Base-by-base conservation (phyloP, 768 basidiomycete genomes). In the Suillus subaureus region DNA sequence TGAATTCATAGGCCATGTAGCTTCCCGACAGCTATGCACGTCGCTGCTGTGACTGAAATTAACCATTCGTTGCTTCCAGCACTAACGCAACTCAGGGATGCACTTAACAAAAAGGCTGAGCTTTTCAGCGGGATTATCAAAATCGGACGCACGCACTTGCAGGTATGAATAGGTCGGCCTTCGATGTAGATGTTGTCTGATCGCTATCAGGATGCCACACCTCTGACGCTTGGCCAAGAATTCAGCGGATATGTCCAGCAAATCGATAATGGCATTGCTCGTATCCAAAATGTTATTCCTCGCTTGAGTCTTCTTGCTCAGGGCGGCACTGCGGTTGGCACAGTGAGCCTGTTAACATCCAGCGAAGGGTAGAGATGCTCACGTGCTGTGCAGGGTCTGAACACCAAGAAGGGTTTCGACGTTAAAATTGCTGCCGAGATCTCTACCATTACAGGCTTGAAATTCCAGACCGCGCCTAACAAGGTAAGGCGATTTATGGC, bases 1-100 rank as follows among this genome's bases (percentile, higher is more conserved):
- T 16, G 31, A 5, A 6, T 61, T 67, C 55, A 65, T 51, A 31
- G 49, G 3, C 26, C 49, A 57, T 28, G 16, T 71, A 97, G 96
- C 35, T 99, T 99, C 87, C 97, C 97, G 9, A 99, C 97, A 31
- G 97, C 91, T 15, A 99, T 99, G 97, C 97, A 99, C 78, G 88
- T 99, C 65, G 95, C 97, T 47, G 94, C 95, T 42, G 96, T 97
- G 43, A 89, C 87, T 31, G 97, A 99, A 78, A 87, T 99, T 70
- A 84, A 86, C 75, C 79, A 84, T 33, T 84, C 85, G 49, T 84
- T 99, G 57, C 78, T 99, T 65, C 97, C 97, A 43, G 95, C 96
- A 31, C 81, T 99, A 35, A 84, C 83, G 43, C 89, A 91, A 74
- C 87, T 99, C 45, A 89, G 89, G 58, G 89, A 92, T 76, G 95